Conservation (phyloP, 495 filamentous ascomycete genomes). For the Trichodelitschia bisporula region DNA sequence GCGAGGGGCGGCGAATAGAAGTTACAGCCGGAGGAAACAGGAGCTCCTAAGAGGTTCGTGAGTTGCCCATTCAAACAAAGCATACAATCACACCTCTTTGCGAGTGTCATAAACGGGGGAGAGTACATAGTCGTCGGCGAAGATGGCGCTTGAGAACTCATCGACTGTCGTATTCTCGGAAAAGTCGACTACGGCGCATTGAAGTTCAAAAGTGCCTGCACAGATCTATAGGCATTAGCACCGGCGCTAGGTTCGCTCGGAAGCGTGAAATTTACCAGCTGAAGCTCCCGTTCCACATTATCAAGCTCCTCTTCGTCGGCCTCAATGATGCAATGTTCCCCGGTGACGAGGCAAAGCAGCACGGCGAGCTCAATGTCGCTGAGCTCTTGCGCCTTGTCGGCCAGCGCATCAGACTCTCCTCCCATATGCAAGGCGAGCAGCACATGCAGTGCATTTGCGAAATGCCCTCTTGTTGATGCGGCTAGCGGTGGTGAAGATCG, state of each 20-base stretch:
- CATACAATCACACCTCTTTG: no score
- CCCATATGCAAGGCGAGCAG: no score
- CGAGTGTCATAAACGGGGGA: no score
- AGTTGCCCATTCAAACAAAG: no score
- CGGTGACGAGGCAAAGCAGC: constrained; percentile 50
- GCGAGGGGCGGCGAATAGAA: no score
- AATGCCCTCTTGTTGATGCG: no score
- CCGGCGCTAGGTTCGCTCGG: background rate
- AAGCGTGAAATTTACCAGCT: constrained; percentile 26
- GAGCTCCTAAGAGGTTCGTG: no score
- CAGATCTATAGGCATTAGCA: constrained; percentile 25
- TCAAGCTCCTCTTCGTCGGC: constrained; percentile 35
- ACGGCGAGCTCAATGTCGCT: constrained; percentile 77
- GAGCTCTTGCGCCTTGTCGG: constrained; percentile 38
- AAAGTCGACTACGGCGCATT: constrained; percentile 43
- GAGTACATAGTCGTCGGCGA: constrained; percentile 21
- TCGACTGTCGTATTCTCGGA: constrained; percentile 47
- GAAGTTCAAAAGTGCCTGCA: constrained; percentile 44
- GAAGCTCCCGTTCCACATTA: constrained; percentile 43
- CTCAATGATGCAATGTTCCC: constrained; percentile 73
- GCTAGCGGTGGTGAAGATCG: no score
- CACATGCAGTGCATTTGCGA: no score
- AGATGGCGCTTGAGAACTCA: constrained; percentile 47
- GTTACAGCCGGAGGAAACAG: no score
- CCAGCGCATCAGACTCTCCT: no score